phyloP scores from a whole-genome alignment of 2,329 filamentous ascomycete species.

The Fusarium sp. region DNA sequence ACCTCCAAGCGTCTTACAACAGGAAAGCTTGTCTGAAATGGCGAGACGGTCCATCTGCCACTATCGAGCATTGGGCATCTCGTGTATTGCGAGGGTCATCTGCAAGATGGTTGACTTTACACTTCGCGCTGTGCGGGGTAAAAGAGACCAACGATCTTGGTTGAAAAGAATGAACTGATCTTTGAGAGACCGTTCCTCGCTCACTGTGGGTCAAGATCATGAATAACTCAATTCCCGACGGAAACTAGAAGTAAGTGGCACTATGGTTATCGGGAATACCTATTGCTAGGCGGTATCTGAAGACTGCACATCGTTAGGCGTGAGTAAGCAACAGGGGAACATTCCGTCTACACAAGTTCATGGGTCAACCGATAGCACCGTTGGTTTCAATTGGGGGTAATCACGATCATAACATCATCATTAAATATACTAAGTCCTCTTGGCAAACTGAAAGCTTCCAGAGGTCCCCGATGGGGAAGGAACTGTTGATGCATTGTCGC shows the following conservation, averaged over 20 bases:
- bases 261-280: not conserved
- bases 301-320: not conserved
- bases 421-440: not conserved
- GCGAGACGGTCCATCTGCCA: constrained; percentile 20
- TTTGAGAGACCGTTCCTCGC: constrained; percentile 17
- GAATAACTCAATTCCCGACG: constrained; percentile 1
- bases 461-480: not conserved
- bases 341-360: not conserved
- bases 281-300: not conserved
- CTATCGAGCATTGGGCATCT: constrained; percentile 25
- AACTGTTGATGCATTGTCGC: not conserved
- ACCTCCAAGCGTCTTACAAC: not conserved
- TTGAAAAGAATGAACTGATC: constrained; percentile 18
- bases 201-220: constrained; percentile 14
- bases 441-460: not conserved
- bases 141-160: not conserved
- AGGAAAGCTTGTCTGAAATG: constrained; percentile 35
- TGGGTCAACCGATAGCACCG: not conserved
- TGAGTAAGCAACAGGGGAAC: not conserved
- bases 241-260: constrained; percentile 17
- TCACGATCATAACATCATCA: not conserved
- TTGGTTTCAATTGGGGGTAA: not conserved
- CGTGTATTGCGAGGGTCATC: constrained; percentile 24
- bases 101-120: constrained; percentile 34
- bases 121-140: constrained; percentile 35